These are phyloP conservation scores for Epichloe uncinata DNA, from an alignment of 2,329 filamentous ascomycete species.

Conservation along the genomic window DNA sequence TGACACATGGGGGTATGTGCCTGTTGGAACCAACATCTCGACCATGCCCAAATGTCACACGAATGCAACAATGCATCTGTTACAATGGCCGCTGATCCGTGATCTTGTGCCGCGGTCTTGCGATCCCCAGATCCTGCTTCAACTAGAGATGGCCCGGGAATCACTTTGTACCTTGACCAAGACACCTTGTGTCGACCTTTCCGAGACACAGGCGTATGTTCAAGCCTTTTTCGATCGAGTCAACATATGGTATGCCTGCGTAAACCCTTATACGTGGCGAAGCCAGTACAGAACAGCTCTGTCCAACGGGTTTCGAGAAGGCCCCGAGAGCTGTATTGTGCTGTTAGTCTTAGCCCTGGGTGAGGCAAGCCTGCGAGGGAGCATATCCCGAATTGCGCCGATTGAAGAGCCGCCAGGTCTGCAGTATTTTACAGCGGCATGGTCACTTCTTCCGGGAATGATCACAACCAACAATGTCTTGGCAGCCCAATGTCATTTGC, in stretches of 20 bases:
- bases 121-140: constrained; percentile 68
- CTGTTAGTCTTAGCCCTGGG: constrained; percentile 66
- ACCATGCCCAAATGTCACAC: constrained; percentile 80
- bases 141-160: constrained; percentile 67
- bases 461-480: constrained; percentile 71
- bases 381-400: constrained; percentile 57
- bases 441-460: constrained; percentile 62
- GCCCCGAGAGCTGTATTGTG: constrained; percentile 71
- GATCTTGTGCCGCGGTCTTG: constrained; percentile 66
- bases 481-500: constrained; percentile 66
- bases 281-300: constrained; percentile 63
- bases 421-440: constrained; percentile 69
- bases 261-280: constrained; percentile 71
- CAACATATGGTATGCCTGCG: constrained; percentile 76
- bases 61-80: constrained; percentile 62
- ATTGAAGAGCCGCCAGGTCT: constrained; percentile 62
- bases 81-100: constrained; percentile 70
- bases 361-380: constrained; percentile 61
- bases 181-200: constrained; percentile 54
- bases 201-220: constrained; percentile 61
- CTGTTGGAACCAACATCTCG: constrained; percentile 52
- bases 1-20: constrained; percentile 53
- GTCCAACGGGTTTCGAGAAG: constrained; percentile 63
- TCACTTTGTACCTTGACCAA: constrained; percentile 56
- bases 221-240: constrained; percentile 70